These are phyloP conservation scores for Epichloe sp. DNA, from an alignment of 2,329 filamentous ascomycete species.

Conservation along the genomic window DNA sequence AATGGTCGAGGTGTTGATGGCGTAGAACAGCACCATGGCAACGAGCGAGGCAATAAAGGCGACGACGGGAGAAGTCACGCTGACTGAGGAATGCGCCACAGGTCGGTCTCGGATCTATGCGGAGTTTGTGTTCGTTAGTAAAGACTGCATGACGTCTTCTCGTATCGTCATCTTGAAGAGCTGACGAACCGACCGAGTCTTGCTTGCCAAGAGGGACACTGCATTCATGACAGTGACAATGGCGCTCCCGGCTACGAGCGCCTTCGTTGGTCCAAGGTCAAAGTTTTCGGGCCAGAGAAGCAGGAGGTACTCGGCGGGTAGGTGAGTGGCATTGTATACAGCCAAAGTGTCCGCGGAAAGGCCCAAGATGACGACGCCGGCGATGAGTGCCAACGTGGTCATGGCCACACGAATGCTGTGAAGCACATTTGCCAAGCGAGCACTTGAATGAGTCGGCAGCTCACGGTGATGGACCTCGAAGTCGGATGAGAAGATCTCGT, in stretches of 20 bases:
- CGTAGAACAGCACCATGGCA: slow-evolving; percentile 44
- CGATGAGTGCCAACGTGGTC: slow-evolving; percentile 35
- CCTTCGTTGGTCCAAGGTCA: slow-evolving; percentile 41
- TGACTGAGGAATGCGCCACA: slow-evolving; percentile 9
- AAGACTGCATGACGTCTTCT: neutral
- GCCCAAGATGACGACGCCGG: slow-evolving; percentile 38
- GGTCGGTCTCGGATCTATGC: slow-evolving; percentile 11
- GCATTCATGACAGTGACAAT: slow-evolving; percentile 36
- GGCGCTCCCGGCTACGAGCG: slow-evolving; percentile 37
- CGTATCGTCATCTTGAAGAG: neutral
- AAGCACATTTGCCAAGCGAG: slow-evolving; percentile 25
- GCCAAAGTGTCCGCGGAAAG: slow-evolving; percentile 40
- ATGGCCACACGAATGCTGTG: slow-evolving; percentile 34
- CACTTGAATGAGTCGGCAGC: slow-evolving; percentile 22
- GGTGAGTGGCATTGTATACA: slow-evolving; percentile 41
- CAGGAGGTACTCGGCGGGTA: slow-evolving; percentile 33
- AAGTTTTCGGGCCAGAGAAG: slow-evolving; percentile 46
- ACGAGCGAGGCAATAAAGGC: slow-evolving; percentile 30
- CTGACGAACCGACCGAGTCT: slow-evolving; percentile 31
- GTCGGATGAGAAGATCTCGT: slow-evolving; percentile 29
- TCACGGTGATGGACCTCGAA: slow-evolving; percentile 33
- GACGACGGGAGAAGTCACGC: slow-evolving; percentile 16
- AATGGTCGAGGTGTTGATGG: slow-evolving; percentile 36
- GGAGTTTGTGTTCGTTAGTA: neutral
- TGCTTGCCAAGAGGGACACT: slow-evolving; percentile 34